phyloP scores from a whole-genome alignment of 2,329 filamentous ascomycete species.

The Aspergillus chevalieri region DNA sequence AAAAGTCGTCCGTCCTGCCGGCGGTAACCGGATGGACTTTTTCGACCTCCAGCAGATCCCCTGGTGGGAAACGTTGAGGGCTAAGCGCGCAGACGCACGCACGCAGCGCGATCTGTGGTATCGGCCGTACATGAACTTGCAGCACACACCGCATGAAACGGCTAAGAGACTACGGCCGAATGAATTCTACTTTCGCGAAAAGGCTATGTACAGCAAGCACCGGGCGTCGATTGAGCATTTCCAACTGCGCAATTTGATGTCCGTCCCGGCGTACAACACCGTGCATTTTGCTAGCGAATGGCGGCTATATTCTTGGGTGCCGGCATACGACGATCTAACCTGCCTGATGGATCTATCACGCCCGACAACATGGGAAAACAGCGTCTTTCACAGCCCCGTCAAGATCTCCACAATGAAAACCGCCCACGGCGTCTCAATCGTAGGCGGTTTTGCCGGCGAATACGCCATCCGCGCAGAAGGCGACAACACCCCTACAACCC shows the following conservation, averaged over 20 bases:
- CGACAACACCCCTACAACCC: neutral
- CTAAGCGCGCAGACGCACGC: slow-evolving; percentile 32
- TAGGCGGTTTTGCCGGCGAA: slow-evolving; percentile 53
- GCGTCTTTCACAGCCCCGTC: slow-evolving; percentile 30
- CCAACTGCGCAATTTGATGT: slow-evolving; percentile 54
- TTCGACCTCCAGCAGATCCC: slow-evolving; percentile 40
- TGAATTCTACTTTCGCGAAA: slow-evolving; percentile 45
- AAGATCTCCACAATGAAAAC: slow-evolving; percentile 51
- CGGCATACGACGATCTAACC: slow-evolving; percentile 36
- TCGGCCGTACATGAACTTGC: slow-evolving; percentile 35
- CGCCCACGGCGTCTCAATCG: slow-evolving; percentile 45
- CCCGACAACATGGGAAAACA: slow-evolving; percentile 27
- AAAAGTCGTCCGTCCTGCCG: slow-evolving; percentile 26
- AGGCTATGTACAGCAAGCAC: slow-evolving; percentile 45
- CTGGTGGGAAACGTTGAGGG: slow-evolving; percentile 32
- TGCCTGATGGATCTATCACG: slow-evolving; percentile 47
- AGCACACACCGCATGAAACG: slow-evolving; percentile 19
- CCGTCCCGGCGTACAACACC: slow-evolving; percentile 49
- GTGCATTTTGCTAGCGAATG: slow-evolving; percentile 48
- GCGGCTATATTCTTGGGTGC: slow-evolving; percentile 46
- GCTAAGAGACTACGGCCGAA: slow-evolving; percentile 29
- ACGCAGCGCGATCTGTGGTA: slow-evolving; percentile 36
- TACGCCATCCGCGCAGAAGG: slow-evolving; percentile 45
- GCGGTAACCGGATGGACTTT: slow-evolving; percentile 16
- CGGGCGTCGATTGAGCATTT: slow-evolving; percentile 52